Conservation (phyloP, 2,329 filamentous ascomycete genomes). For the Alternaria consortialis region DNA sequence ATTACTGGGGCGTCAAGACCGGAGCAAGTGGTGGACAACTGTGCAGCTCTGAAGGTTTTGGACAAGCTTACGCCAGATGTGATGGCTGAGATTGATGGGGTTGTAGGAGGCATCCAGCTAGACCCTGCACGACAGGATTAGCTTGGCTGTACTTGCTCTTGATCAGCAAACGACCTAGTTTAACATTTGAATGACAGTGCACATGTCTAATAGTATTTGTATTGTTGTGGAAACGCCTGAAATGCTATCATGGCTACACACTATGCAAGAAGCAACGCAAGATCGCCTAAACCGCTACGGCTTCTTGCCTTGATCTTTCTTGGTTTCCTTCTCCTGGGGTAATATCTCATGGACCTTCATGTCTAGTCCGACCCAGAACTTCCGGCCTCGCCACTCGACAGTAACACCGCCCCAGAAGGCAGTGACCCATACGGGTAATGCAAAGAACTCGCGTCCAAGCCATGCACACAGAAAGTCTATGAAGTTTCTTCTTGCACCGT, state of each 20-base stretch:
- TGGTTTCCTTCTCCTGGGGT: conserved; percentile 17
- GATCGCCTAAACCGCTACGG: neutral
- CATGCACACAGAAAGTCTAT: conserved; percentile 80
- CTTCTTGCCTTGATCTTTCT: conserved; percentile 5
- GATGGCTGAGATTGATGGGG: conserved; percentile 53
- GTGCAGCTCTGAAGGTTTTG: conserved; percentile 55
- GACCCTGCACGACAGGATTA: conserved; percentile 36
- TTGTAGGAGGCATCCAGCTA: conserved; percentile 37
- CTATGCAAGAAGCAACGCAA: neutral
- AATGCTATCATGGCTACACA: neutral
- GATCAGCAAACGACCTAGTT: neutral
- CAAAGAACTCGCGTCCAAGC: conserved; percentile 82
- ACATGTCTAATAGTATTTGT: neutral
- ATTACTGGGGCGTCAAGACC: conserved; percentile 43
- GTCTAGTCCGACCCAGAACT: conserved; percentile 82
- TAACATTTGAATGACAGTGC: neutral
- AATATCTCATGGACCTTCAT: conserved; percentile 76
- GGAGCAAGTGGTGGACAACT: conserved; percentile 47
- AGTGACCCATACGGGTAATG: conserved; percentile 88
- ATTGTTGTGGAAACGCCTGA: neutral
- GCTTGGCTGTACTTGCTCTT: neutral
- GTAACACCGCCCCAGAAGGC: conserved; percentile 89
- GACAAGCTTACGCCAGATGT: conserved; percentile 57
- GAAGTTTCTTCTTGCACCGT: conserved; percentile 64
- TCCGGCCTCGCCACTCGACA: conserved; percentile 85